phyloP scores from a whole-genome alignment of 2,329 filamentous ascomycete species.

The Periconia macrospinosa region DNA sequence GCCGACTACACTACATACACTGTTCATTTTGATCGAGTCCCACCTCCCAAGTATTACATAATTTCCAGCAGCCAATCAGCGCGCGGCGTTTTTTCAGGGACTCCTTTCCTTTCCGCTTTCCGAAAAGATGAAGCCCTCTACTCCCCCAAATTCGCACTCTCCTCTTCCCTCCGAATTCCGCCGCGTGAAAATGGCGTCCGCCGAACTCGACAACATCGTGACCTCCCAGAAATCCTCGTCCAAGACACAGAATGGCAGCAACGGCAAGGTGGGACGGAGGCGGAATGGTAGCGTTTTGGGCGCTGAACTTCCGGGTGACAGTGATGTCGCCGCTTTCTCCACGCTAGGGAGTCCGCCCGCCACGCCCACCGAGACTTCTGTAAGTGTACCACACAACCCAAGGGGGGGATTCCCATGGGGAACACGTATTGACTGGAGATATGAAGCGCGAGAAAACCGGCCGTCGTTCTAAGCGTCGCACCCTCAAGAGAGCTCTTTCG shows the following conservation, averaged over 20 bases:
- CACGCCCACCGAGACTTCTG: constrained; percentile 17
- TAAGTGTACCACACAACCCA: too few species aligned
- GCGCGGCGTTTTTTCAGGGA: constrained; percentile 5
- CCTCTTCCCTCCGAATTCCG: constrained; percentile 7
- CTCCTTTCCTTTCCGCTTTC: constrained; percentile 13
- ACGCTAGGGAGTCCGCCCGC: constrained; percentile 40
- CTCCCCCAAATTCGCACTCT: constrained; percentile 4
- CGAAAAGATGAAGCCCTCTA: constrained; percentile 10
- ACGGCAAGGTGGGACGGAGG: constrained; percentile 33
- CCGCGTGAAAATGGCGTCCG: constrained; percentile 17
- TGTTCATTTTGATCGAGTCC: not conserved
- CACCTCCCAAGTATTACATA: not conserved
- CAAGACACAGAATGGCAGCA: constrained; percentile 12
- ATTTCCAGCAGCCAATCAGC: constrained; percentile 4
- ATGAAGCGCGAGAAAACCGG: constrained; percentile 23
- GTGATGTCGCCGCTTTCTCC: constrained; percentile 53
- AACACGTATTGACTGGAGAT: constrained; percentile 6
- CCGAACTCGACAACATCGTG: constrained; percentile 35
- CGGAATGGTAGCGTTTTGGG: constrained; percentile 54
- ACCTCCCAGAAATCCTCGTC: constrained; percentile 22
- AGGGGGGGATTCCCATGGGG: not conserved
- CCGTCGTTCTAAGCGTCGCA: constrained; percentile 51
- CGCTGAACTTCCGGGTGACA: constrained; percentile 57
- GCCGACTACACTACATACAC: not conserved
- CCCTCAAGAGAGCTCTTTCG: constrained; percentile 48